Evolutionary conservation across 495 filamentous ascomycete genomes (phyloP), one percentile per base, ranked within the genome.

Genomic region (Xylaria cubensis): DNA sequence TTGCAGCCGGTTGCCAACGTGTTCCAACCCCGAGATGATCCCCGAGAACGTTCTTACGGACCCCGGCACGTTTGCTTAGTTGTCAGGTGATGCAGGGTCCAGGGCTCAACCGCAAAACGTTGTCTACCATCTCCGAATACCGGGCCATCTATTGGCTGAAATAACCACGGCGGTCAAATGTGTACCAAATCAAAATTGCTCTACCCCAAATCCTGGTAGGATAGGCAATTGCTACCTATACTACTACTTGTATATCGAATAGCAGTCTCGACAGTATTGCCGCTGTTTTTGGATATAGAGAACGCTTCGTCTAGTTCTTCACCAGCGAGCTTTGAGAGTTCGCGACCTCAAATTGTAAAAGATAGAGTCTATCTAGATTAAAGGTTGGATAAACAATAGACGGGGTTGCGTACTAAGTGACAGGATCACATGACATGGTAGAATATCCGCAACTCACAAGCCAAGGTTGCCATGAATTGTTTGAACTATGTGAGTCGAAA

Each of bases 51-150:
- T 58, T 15, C 53, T 46, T 56, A 4, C 13, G 32, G 15, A 4
- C 24, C 55, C 51, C 63, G 56, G n/a, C 56, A 42, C 41, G 44
- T 32, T 53, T 17, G 36, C 51, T 58, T 58, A 42, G 26, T 24
- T 34, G 58, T 70, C 58, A 70, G 56, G 46, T 64, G 42, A 21
- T 64, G 48, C 24, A 58, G 42, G 17, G 41, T 70, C 67, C 42
- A 29, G 55, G 58, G 24, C 19, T 39, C 9, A 34, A 62, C 42
- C 7, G 17, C 41, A 39, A 39, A 26, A 50, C 56, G 13, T 24
- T 44, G 56, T 42, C 34, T 42, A 19, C n/a, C 44, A 48, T 44
- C 24, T 65, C 42, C 50, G 2, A 26, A 42, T 48, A 7, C 26
- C 50, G 2, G 29, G 3, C 32, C 34, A 21, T 10, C 34, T 61